These are phyloP conservation scores for Zygosaccharomyces bailii DNA, from an alignment of 805 yeast species.

Conservation along the genomic window DNA sequence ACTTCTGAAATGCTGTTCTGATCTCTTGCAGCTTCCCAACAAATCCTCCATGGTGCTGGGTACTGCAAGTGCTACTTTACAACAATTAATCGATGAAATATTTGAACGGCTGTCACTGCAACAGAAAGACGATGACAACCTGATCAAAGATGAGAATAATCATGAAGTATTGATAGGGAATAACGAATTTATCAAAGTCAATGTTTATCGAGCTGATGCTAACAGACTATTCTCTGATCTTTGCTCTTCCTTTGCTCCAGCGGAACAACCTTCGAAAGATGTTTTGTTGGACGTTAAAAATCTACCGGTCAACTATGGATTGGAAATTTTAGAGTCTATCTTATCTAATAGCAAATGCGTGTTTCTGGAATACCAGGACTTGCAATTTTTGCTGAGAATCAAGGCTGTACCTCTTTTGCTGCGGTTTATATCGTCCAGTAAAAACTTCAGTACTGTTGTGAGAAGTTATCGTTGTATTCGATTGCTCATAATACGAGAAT, in stretches of 20 bases:
- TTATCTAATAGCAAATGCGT: slow-evolving; percentile 57
- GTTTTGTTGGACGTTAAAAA: slow-evolving; percentile 48
- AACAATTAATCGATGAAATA: slow-evolving; percentile 73
- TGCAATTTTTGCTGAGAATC: slow-evolving; percentile 61
- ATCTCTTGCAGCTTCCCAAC: slow-evolving; percentile 59
- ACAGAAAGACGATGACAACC: slow-evolving; percentile 37
- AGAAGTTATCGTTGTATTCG: slow-evolving; percentile 71
- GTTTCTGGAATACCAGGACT: slow-evolving; percentile 58
- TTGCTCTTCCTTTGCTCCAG: slow-evolving; percentile 45
- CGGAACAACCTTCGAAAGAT: slow-evolving; percentile 11
- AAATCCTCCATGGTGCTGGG: slow-evolving; percentile 76
- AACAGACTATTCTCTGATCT: slow-evolving; percentile 67
- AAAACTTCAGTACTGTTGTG: slow-evolving; percentile 63
- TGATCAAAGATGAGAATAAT: slow-evolving; percentile 23
- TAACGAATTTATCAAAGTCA: slow-evolving; percentile 41
- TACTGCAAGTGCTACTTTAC: slow-evolving; percentile 90
- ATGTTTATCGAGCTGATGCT: slow-evolving; percentile 62
- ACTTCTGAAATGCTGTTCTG: slow-evolving; percentile 63
- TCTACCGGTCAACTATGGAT: slow-evolving; percentile 61
- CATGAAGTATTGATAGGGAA: slow-evolving; percentile 47
- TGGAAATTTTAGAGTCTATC: slow-evolving; percentile 81
- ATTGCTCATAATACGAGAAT: slow-evolving; percentile 55
- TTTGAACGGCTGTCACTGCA: slow-evolving; percentile 57
- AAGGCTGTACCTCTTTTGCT: slow-evolving; percentile 74
- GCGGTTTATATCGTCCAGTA: slow-evolving; percentile 53